Percentiles rank a stretch among this genome's conserved stretches.
These are phyloP conservation scores for Coniosporium tulheliwenetii DNA, from an alignment of 2,329 filamentous ascomycete species.

Conservation along the genomic window DNA sequence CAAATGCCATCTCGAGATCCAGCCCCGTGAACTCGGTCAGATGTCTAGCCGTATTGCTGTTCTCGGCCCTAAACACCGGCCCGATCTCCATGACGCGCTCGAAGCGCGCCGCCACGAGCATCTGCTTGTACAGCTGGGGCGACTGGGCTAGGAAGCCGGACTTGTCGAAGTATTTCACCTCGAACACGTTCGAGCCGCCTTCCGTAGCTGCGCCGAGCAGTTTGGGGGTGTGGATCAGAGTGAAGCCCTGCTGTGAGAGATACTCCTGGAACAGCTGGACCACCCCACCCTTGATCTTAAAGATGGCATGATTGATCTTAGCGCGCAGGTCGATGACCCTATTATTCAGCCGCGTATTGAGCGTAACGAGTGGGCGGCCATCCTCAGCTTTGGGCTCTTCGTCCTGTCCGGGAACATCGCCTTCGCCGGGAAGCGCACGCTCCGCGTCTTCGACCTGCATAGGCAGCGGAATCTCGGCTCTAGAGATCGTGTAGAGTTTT, in stretches of 20 bases:
- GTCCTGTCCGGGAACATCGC: slow-evolving; percentile 31
- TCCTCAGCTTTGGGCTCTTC: slow-evolving; percentile 33
- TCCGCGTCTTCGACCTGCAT: slow-evolving; percentile 41
- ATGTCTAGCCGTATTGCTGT: slow-evolving; percentile 70
- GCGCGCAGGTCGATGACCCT: slow-evolving; percentile 83
- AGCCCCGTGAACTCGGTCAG: slow-evolving; percentile 83
- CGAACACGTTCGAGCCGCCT: slow-evolving; percentile 84
- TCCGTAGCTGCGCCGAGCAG: slow-evolving; percentile 83
- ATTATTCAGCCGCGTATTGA: slow-evolving; percentile 81
- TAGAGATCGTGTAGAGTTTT: slow-evolving; percentile 66
- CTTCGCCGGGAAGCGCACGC: slow-evolving; percentile 29
- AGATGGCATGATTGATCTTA: slow-evolving; percentile 80
- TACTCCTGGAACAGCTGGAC: slow-evolving; percentile 63
- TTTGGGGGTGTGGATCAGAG: slow-evolving; percentile 77
- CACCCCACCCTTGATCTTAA: slow-evolving; percentile 51
- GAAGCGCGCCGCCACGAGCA: slow-evolving; percentile 64
- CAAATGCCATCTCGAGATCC: slow-evolving; percentile 81
- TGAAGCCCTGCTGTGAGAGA: slow-evolving; percentile 58
- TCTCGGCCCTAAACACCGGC: slow-evolving; percentile 74
- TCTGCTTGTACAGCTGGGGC: slow-evolving; percentile 79
- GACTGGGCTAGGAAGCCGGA: slow-evolving; percentile 67
- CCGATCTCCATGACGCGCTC: slow-evolving; percentile 67
- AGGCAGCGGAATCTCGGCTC: slow-evolving; percentile 43
- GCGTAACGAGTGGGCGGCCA: slow-evolving; percentile 53
- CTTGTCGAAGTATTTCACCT: slow-evolving; percentile 76